Percentiles rank a stretch among this genome's conserved stretches.
phyloP scores from a whole-genome alignment of 805 yeast genomes.

The Yamadazyma olivae region DNA sequence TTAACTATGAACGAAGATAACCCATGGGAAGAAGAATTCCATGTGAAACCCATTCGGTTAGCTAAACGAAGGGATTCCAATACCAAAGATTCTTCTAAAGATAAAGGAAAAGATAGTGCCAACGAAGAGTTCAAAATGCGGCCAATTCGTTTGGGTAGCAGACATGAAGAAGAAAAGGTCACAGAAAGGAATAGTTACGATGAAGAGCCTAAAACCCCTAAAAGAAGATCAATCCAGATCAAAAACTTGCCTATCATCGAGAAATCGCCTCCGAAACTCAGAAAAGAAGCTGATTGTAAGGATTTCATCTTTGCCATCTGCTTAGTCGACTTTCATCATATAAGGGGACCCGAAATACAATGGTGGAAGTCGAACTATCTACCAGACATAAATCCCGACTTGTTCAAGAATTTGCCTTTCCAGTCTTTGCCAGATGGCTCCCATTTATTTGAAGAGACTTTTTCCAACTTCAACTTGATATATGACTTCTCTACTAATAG shows the following conservation, averaged over 20 bases:
- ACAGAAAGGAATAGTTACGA: not conserved
- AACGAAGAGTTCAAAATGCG: constrained; percentile 11
- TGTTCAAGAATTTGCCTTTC: constrained; percentile 89
- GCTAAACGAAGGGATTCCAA: constrained; percentile 19
- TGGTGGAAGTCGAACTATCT: constrained; percentile 65
- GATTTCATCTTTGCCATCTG: constrained; percentile 75
- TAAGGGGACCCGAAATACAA: constrained; percentile 91
- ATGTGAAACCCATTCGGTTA: constrained; percentile 26
- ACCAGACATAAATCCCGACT: constrained; percentile 26
- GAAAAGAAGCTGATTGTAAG: constrained; percentile 11
- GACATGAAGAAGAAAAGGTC: constrained; percentile 5
- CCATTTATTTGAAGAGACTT: constrained; percentile 89
- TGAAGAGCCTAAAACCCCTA: constrained; percentile 8
- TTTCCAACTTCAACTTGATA: constrained; percentile 81
- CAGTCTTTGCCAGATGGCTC: constrained; percentile 97
- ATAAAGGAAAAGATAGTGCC: not conserved
- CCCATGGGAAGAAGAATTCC: constrained; percentile 13
- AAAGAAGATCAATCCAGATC: constrained; percentile 29
- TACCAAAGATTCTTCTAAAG: not conserved
- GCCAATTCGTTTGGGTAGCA: constrained; percentile 11
- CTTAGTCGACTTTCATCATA: constrained; percentile 89
- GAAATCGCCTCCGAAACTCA: constrained; percentile 9
- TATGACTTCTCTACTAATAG: constrained; percentile 53
- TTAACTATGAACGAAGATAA: constrained; percentile 11
- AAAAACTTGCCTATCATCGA: constrained; percentile 34